phyloP scores from a whole-genome alignment of 345 rosid genomes.

The Anastatica hierochuntica region DNA sequence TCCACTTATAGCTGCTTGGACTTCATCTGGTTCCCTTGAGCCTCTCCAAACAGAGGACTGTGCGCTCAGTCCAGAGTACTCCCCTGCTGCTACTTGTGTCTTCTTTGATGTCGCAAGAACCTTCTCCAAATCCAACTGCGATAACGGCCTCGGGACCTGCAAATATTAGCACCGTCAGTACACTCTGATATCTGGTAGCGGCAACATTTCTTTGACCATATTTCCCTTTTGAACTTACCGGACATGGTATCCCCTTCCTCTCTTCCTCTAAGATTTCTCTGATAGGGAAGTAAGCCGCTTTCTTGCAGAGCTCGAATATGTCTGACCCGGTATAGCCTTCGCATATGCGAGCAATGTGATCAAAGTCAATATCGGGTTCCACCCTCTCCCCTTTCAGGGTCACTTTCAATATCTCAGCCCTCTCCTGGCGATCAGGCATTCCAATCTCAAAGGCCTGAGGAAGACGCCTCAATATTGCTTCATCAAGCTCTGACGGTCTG shows the following conservation, averaged over 20 bases:
- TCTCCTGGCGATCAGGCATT: conserved; percentile 62
- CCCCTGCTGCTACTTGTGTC: conserved; percentile 70
- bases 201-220: not conserved
- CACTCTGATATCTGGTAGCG: not conserved
- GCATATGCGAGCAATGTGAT: conserved; percentile 55
- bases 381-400: conserved; percentile 68
- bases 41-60: conserved; percentile 46
- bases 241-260: conserved; percentile 53
- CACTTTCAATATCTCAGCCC: conserved; percentile 79
- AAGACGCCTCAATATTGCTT: conserved; percentile 88
- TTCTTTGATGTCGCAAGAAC: conserved; percentile 58
- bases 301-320: conserved; percentile 93
- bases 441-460: conserved; percentile 99
- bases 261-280: conserved; percentile 78
- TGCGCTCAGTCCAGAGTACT: conserved; percentile 46
- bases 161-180: not conserved
- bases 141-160: conserved; percentile 74
- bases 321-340: conserved; percentile 91
- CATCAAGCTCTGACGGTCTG: conserved; percentile 97
- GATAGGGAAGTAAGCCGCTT: conserved; percentile 85
- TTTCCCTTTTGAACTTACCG: conserved; percentile 38
- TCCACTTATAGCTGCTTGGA: conserved; percentile 71
- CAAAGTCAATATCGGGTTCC: conserved; percentile 53
- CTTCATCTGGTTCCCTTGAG: conserved; percentile 54
- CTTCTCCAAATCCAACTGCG: conserved; percentile 60